A percentile compares a stretch with the other conserved stretches of the same genome.
Evolutionary conservation across 108 stramenopile genomes (phyloP).

Genomic region (Parietichytrium sp.): DNA sequence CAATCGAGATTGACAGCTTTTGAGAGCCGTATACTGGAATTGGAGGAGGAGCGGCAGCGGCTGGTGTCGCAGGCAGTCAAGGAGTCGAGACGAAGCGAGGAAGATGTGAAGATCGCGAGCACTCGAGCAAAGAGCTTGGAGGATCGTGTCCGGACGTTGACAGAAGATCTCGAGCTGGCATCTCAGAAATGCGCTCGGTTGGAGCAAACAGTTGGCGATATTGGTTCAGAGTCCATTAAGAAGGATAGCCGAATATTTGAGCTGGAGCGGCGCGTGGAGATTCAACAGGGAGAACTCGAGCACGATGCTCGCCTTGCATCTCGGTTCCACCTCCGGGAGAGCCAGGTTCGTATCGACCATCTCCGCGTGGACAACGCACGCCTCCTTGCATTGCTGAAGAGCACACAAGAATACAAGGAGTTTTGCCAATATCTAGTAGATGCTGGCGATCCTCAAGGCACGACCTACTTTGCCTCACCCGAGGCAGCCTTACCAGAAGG

Average conservation of each 20-base stretch:
- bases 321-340: not conserved
- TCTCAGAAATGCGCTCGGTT: too few species aligned
- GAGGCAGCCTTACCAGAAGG: too few species aligned
- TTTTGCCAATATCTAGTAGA: too few species aligned
- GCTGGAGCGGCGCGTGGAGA: not conserved
- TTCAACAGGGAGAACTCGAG: not conserved
- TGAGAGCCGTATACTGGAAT: not conserved
- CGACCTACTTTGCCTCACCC: too few species aligned
- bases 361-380: constrained; percentile 23
- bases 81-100: not conserved
- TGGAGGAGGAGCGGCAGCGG: not conserved
- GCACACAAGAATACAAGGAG: not conserved
- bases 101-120: not conserved
- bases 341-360: not conserved
- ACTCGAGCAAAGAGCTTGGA: not conserved
- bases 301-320: not conserved
- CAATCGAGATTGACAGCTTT: not conserved
- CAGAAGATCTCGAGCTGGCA: not conserved
- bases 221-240: too few species aligned
- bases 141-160: not conserved
- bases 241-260: too few species aligned
- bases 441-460: too few species aligned
- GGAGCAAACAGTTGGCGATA: too few species aligned
- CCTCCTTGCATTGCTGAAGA: not conserved
- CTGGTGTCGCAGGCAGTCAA: not conserved